Percentiles rank a stretch among this genome's conserved stretches.
Evolutionary conservation across 2,329 filamentous ascomycete genomes (phyloP).

Genomic region (Cladosporium sp.): DNA sequence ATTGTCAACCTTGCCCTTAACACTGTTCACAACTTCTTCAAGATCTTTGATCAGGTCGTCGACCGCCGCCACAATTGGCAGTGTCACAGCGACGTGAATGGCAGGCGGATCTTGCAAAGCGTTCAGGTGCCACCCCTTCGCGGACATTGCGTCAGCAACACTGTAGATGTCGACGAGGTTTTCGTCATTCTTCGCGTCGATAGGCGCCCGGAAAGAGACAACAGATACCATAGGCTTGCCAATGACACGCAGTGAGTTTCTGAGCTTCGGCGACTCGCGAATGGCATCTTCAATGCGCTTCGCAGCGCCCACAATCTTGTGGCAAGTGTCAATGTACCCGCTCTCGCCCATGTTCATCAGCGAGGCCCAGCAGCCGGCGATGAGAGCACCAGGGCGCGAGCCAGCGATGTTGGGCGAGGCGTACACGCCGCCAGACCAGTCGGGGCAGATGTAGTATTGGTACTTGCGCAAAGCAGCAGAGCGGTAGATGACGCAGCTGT

Average conservation of each 20-base stretch:
- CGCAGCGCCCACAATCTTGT: conserved; percentile 79
- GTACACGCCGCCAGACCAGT: conserved; percentile 95
- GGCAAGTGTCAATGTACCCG: conserved; percentile 83
- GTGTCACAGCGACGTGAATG: conserved; percentile 88
- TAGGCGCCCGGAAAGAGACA: conserved; percentile 71
- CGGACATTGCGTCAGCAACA: conserved; percentile 81
- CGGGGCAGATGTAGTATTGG: conserved; percentile 93
- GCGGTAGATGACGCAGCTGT: conserved; percentile 89
- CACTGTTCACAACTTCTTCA: conserved; percentile 57
- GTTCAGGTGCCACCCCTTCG: conserved; percentile 91
- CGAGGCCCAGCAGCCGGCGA: conserved; percentile 92
- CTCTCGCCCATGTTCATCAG: conserved; percentile 83
- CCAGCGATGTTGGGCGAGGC: conserved; percentile 89
- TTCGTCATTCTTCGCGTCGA: conserved; percentile 16
- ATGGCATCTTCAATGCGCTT: conserved; percentile 79
- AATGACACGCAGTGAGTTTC: conserved; percentile 70
- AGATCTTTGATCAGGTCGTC: conserved; percentile 74
- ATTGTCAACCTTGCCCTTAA: conserved; percentile 67
- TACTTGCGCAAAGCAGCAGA: conserved; percentile 72
- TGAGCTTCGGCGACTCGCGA: conserved; percentile 62
- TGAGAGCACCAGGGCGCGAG: conserved; percentile 85
- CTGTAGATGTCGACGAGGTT: conserved; percentile 88
- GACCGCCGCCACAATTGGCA: conserved; percentile 76
- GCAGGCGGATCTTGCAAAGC: conserved; percentile 86
- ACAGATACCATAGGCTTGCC: conserved; percentile 86